Conservation (phyloP, 352 stramenopile genomes). For the Globisporangium canariense region DNA sequence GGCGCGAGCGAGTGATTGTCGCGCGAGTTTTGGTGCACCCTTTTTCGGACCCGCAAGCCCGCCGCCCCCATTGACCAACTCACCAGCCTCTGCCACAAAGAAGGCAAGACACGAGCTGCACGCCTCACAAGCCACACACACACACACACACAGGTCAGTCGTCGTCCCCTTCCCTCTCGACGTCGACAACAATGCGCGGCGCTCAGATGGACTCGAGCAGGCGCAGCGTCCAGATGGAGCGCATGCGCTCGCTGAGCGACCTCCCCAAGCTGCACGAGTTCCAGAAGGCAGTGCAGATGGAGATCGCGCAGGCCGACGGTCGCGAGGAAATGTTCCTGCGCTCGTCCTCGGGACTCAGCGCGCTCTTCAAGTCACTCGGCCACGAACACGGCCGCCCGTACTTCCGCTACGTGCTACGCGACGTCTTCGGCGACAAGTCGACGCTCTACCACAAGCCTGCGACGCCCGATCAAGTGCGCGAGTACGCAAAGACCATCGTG, state of each 20-base stretch:
- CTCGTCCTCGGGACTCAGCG: constrained; percentile 66
- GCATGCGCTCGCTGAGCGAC: constrained; percentile 28
- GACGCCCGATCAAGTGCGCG: constrained; percentile 37
- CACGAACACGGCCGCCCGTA: constrained; percentile 69
- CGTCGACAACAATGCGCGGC: neutral
- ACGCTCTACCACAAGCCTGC: constrained; percentile 38
- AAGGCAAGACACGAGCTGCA: neutral
- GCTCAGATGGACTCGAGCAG: constrained; percentile 6
- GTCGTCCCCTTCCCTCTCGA: neutral
- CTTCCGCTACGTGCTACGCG: constrained; percentile 76
- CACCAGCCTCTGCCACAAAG: neutral
- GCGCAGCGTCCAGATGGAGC: constrained; percentile 16
- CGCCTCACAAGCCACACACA: neutral
- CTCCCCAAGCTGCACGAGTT: constrained; percentile 66
- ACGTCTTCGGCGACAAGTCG: constrained; percentile 71
- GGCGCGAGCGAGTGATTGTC: constrained; percentile 8
- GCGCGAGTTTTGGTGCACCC: neutral
- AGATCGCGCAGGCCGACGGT: constrained; percentile 52
- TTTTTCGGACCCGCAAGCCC: neutral
- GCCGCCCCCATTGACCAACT: constrained; percentile 7
- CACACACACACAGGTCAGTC: neutral
- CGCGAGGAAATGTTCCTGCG: constrained; percentile 81
- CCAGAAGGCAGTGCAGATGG: constrained; percentile 61
- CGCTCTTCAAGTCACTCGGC: constrained; percentile 67
- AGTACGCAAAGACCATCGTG: constrained; percentile 59